These are phyloP conservation scores for Benincasa hispida DNA, from an alignment of 306 rosid species.

Conservation along the genomic window DNA sequence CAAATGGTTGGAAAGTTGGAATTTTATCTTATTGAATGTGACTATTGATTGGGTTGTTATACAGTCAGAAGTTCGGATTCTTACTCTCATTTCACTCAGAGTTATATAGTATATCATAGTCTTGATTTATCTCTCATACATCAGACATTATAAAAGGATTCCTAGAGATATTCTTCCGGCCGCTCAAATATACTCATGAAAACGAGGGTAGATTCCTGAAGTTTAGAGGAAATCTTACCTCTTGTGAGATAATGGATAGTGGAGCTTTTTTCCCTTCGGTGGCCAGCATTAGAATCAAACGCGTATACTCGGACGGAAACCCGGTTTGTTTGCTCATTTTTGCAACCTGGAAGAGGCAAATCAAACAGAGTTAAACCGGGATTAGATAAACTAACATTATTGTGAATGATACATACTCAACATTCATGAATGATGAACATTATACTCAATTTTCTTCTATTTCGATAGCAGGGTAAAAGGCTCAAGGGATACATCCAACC, in stretches of 20 bases:
- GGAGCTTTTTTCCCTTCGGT: constrained; percentile 40
- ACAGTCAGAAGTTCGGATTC: not conserved
- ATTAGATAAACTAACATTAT: not conserved
- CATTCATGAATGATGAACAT: not conserved
- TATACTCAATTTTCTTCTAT: not conserved
- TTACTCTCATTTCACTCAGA: too few relatives aligned
- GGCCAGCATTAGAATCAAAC: constrained; percentile 29
- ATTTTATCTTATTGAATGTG: too few relatives aligned
- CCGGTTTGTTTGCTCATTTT: constrained; percentile 66
- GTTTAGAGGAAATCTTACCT: constrained; percentile 30
- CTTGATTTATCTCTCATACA: not conserved
- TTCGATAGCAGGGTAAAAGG: not conserved
- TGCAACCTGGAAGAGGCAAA: constrained; percentile 33
- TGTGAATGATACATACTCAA: not conserved
- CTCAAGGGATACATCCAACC: not conserved
- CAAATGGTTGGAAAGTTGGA: not conserved
- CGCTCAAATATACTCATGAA: not conserved
- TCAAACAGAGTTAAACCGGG: not conserved
- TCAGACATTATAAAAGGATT: not conserved
- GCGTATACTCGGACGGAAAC: constrained; percentile 67
- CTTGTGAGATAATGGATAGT: constrained; percentile 22
- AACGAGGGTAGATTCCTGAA: not conserved
- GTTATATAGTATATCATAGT: not conserved
- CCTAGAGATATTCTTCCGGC: not conserved
- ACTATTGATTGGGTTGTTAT: not conserved